Base-by-base conservation (phyloP, 306 rosid species). In the Adenanthera pavonina region DNA sequence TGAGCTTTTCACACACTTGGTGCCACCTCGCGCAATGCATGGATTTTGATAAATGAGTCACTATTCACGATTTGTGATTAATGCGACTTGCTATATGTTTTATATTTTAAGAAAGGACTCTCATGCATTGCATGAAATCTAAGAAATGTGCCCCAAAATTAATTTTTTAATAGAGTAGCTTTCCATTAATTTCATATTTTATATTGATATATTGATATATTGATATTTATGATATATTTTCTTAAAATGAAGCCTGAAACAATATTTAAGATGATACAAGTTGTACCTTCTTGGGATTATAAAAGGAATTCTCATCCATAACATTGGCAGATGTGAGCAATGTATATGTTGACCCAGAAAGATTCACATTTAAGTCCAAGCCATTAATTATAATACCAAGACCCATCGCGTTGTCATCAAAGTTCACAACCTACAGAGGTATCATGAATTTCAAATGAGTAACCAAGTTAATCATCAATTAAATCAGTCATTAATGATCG, bases 261-360 rank as follows among this genome's bases (percentile, higher is more conserved):
- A 51, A 36, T 14, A 14, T 4, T 17, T 13, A 65, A 35, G 38
- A 12, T 43, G 65, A 52, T 14, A 71, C 6, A 71, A 61, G 11
- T 15, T 14, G 54, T 48, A 82, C 98, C 97, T 91, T 91, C 1
- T 11, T 85, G 51, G 97, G 97, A 0, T 85, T 15, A 14, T 52
- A 11, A 77, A 94, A 92, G 73, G 90, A 89, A 77, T 94, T 94
- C 81, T 89, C 94, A 44, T 94, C 97, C 83, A 70, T 78, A 51
- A 80, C 66, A 84, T 92, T 75, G 64, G 0, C 25, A 59, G 97
- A 88, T 4, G 94, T 87, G 57, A 94, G 89, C 6, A 91, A 72
- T 3, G 97, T 91, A 86, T 69, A 82, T 41, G 83, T 86, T n/a
- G 88, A 69, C 43, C 83, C 90, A 0, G 86, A 38, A 52, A 46